These are phyloP conservation scores for Coprinopsis cinerea DNA, from an alignment of 768 basidiomycete species.

Conservation along the genomic window DNA sequence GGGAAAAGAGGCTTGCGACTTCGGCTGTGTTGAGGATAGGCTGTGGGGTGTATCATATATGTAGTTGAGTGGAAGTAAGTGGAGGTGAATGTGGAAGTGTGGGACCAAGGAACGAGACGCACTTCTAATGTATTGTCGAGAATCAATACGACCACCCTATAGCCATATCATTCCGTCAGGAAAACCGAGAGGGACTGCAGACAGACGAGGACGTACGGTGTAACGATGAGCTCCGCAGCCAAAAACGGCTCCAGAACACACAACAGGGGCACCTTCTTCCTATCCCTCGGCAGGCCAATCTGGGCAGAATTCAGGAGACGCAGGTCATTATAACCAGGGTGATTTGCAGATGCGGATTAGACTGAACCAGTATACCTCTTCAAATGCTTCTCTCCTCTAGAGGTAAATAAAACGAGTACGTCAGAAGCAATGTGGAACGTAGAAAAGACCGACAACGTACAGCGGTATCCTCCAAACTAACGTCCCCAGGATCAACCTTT, in stretches of 20 bases:
- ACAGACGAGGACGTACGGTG: slow-evolving; percentile 55
- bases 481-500: slow-evolving; percentile 65
- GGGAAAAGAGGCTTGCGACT: slow-evolving; percentile 79
- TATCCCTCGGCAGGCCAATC: slow-evolving; percentile 80
- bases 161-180: background rate
- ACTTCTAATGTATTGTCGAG: slow-evolving; percentile 73
- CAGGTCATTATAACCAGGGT: background rate
- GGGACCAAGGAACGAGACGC: slow-evolving; percentile 13
- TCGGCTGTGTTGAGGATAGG: slow-evolving; percentile 77
- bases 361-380: slow-evolving; percentile 59
- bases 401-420: background rate
- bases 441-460: slow-evolving; percentile 37
- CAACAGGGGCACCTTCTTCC: slow-evolving; percentile 62
- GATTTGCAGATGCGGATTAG: background rate
- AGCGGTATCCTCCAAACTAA: slow-evolving; percentile 71
- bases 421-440: background rate
- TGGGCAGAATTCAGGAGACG: slow-evolving; percentile 22
- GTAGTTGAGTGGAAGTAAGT: background rate
- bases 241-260: slow-evolving; percentile 79
- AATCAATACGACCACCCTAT: slow-evolving; percentile 80
- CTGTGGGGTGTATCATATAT: slow-evolving; percentile 26
- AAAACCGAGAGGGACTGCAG: background rate
- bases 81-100: background rate
- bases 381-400: slow-evolving; percentile 82
- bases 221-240: slow-evolving; percentile 69